These are phyloP conservation scores for Metschnikowia sp. DNA, from an alignment of 805 yeast genomes.

Conservation along the genomic window DNA sequence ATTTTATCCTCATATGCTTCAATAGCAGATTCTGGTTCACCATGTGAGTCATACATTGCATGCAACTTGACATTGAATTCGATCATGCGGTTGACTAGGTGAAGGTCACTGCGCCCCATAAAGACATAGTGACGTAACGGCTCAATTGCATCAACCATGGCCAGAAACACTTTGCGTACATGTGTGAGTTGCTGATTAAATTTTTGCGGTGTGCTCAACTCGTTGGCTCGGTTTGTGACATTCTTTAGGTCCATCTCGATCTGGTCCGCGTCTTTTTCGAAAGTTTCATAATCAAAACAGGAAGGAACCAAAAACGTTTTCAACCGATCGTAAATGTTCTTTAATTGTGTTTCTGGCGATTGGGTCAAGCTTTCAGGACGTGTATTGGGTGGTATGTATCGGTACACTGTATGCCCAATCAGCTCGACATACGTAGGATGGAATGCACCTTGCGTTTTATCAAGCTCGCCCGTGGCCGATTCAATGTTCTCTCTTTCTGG, in stretches of 20 bases:
- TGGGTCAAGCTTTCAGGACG: neutral
- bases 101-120: neutral
- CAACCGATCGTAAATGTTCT: neutral
- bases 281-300: neutral
- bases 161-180: neutral
- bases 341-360: neutral
- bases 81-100: neutral
- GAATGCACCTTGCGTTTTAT: neutral
- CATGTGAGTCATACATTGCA: neutral
- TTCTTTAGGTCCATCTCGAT: neutral
- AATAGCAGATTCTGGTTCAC: neutral
- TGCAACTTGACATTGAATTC: conserved; percentile 1
- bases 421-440: neutral
- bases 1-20: neutral
- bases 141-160: conserved; percentile 1
- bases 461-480: neutral
- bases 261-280: neutral
- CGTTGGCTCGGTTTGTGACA: neutral
- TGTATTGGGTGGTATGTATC: neutral
- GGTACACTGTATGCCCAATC: neutral
- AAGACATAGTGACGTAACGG: neutral
- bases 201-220: neutral
- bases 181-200: neutral
- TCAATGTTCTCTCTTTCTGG: no score
- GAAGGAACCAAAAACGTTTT: neutral